These are phyloP conservation scores for Effrenium voratum DNA, from an alignment of 73 alveolate genomes.

Conservation along the genomic window DNA sequence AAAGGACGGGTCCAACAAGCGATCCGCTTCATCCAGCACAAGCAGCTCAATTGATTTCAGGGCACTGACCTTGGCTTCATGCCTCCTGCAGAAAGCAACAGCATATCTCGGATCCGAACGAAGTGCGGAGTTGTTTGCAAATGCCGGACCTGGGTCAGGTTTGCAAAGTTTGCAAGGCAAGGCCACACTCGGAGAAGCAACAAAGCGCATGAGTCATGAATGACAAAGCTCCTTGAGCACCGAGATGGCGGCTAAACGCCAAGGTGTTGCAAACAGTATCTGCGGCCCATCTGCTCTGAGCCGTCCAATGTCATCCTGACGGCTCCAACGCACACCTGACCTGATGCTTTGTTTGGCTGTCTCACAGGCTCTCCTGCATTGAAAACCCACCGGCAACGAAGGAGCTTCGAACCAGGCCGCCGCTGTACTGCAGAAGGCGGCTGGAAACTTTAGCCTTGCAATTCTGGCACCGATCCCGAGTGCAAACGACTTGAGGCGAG, in stretches of 20 bases:
- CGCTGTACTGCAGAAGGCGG: slow-evolving; percentile 63
- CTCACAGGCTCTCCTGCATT: slow-evolving; percentile 1
- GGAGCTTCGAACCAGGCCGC: slow-evolving; percentile 72
- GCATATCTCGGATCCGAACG: background rate
- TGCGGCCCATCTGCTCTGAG: slow-evolving; percentile 83
- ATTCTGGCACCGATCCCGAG: background rate
- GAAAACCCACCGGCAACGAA: slow-evolving; percentile 85
- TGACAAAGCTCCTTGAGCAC: background rate
- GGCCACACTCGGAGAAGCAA: background rate
- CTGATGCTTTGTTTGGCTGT: background rate
- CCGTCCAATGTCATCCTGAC: slow-evolving; percentile 60
- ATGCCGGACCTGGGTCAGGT: slow-evolving; percentile 59
- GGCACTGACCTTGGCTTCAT: slow-evolving; percentile 27
- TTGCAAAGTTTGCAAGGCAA: too few relatives aligned
- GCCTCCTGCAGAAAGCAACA: background rate
- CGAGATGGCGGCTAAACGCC: slow-evolving; percentile 62
- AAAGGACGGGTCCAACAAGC: slow-evolving; percentile 66
- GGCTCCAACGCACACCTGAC: background rate
- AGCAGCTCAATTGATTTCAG: slow-evolving; percentile 61
- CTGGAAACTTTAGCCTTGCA: slow-evolving; percentile 77
- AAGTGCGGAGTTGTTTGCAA: slow-evolving; percentile 71
- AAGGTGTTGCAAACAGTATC: slow-evolving; percentile 77
- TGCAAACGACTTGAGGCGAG: background rate
- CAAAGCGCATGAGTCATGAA: background rate
- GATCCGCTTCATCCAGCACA: slow-evolving; percentile 82